Conservation (phyloP, 495 filamentous ascomycete genomes). For the Podospora comata region DNA sequence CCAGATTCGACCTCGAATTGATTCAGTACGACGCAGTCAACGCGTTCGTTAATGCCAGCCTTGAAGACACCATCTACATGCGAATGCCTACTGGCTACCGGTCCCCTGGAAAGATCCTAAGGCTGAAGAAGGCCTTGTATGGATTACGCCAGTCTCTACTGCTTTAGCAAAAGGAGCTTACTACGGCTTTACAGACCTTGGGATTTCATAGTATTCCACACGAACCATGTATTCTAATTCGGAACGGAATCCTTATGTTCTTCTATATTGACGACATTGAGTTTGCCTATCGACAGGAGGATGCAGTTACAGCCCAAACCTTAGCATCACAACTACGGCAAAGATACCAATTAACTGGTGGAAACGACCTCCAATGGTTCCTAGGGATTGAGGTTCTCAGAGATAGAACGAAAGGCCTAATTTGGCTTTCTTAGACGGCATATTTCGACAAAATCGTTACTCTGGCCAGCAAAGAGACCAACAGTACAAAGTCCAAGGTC, state of each 20-base stretch:
- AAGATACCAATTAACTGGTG: slow-evolving; percentile 15
- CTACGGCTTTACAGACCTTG: not conserved
- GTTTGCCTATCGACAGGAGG: slow-evolving; percentile 11
- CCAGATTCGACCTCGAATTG: slow-evolving; percentile 21
- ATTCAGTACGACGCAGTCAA: slow-evolving; percentile 22
- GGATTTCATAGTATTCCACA: slow-evolving; percentile 17
- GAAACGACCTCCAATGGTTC: slow-evolving; percentile 15
- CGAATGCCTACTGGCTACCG: slow-evolving; percentile 17
- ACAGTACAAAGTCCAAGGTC: too few species aligned
- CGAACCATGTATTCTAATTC: slow-evolving; percentile 14
- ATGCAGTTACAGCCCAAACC: slow-evolving; percentile 1
- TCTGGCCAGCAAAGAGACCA: too few species aligned
- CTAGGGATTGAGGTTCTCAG: slow-evolving; percentile 14
- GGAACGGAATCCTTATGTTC: slow-evolving; percentile 16
- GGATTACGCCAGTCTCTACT: slow-evolving; percentile 22
- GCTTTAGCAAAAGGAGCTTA: slow-evolving; percentile 24
- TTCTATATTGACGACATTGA: slow-evolving; percentile 21
- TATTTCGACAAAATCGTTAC: slow-evolving; percentile 9
- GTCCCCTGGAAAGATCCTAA: slow-evolving; percentile 6
- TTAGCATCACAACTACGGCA: not conserved
- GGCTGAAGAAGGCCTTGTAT: slow-evolving; percentile 20
- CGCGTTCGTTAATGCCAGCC: slow-evolving; percentile 18
- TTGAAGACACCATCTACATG: slow-evolving; percentile 18
- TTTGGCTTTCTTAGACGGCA: slow-evolving; percentile 16
- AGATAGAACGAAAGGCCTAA: slow-evolving; percentile 12